Evolutionary conservation across 805 yeast genomes (phyloP).

Genomic region (Teunomyces lycoperdinae): DNA sequence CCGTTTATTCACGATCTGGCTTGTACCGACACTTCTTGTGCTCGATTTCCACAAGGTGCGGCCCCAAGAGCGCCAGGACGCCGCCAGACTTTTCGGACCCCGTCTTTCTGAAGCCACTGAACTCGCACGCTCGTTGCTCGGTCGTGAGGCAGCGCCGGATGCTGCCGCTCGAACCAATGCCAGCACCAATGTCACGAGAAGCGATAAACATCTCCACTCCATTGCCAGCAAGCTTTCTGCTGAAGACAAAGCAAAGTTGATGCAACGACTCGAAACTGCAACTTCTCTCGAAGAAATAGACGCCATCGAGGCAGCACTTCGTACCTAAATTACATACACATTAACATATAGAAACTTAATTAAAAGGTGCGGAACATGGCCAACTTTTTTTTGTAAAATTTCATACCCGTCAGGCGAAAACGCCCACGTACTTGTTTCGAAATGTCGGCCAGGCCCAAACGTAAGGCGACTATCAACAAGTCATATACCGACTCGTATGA

Average conservation of each 20-base stretch:
- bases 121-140: constrained; percentile 12
- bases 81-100: constrained; percentile 41
- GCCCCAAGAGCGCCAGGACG: constrained; percentile 47
- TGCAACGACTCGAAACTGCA: constrained; percentile 57
- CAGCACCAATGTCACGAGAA: constrained; percentile 17
- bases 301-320: constrained; percentile 47
- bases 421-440: neutral
- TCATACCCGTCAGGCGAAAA: neutral
- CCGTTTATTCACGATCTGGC: constrained; percentile 56
- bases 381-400: neutral
- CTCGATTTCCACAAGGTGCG: constrained; percentile 69
- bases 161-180: constrained; percentile 12
- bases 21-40: constrained; percentile 58
- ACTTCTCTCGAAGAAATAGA: constrained; percentile 73
- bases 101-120: constrained; percentile 16
- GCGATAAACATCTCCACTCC: constrained; percentile 27
- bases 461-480: constrained; percentile 37
- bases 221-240: constrained; percentile 48
- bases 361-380: neutral
- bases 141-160: constrained; percentile 2
- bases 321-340: neutral
- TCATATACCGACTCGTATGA: constrained; percentile 33
- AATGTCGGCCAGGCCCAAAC: constrained; percentile 31
- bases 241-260: constrained; percentile 51
- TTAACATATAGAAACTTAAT: neutral